Percentiles rank a stretch among this genome's conserved stretches.
Evolutionary conservation across 1,139 yeast genomes (phyloP).

Genomic region (Yamadazyma pseudoaaseri): DNA sequence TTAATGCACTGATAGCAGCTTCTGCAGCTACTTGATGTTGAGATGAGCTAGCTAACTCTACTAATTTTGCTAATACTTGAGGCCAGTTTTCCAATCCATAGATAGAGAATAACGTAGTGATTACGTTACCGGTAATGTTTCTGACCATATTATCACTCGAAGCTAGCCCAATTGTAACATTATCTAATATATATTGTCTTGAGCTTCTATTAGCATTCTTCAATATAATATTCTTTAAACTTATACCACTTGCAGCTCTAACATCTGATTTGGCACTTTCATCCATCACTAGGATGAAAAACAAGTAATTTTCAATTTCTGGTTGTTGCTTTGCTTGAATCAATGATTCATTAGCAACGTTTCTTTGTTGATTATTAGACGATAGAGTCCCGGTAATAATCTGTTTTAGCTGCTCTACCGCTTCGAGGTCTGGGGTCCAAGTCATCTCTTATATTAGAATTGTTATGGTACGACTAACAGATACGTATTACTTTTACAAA

Average conservation of each 20-base stretch:
- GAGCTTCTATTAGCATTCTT: slow-evolving; percentile 24
- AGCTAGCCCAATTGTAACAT: slow-evolving; percentile 66
- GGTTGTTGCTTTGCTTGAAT: slow-evolving; percentile 66
- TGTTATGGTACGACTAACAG: no score
- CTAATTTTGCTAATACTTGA: slow-evolving; percentile 61
- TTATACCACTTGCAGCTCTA: slow-evolving; percentile 87
- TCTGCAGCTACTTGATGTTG: slow-evolving; percentile 44
- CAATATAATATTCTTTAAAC: slow-evolving; percentile 71
- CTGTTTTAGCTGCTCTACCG: slow-evolving; percentile 59
- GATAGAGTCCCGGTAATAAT: slow-evolving; percentile 70
- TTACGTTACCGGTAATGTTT: slow-evolving; percentile 87
- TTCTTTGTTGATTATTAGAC: slow-evolving; percentile 51
- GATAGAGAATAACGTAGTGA: slow-evolving; percentile 76
- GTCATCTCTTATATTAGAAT: slow-evolving; percentile 22
- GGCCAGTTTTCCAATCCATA: slow-evolving; percentile 79
- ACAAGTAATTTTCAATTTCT: slow-evolving; percentile 76
- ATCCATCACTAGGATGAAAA: slow-evolving; percentile 64
- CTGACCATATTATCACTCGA: slow-evolving; percentile 63
- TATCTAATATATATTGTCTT: slow-evolving; percentile 57
- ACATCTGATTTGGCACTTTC: slow-evolving; percentile 47
- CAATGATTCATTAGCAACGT: slow-evolving; percentile 65
- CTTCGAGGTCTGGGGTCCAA: slow-evolving; percentile 65
- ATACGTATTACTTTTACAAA: background rate
- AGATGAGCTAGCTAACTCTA: slow-evolving; percentile 49
- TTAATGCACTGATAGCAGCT: slow-evolving; percentile 74